These are phyloP conservation scores for Pseudocercospora cruenta DNA, from an alignment of 2,329 filamentous ascomycete species.

Conservation along the genomic window DNA sequence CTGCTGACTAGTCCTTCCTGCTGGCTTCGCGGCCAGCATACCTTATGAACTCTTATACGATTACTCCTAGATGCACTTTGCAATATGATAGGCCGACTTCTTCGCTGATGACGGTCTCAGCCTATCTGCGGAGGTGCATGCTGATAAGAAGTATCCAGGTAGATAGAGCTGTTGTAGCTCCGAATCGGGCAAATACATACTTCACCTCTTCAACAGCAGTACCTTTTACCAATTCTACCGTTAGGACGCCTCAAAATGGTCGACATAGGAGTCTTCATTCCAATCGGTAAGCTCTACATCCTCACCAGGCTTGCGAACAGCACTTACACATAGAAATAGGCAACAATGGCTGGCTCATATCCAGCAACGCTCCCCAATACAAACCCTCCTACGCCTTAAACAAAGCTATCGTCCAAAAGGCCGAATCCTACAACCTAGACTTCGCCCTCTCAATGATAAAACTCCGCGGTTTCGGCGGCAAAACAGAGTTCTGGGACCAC, in stretches of 20 bases:
- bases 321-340: background rate
- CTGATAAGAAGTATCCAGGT: conserved; percentile 1
- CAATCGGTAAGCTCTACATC: background rate
- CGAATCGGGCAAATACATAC: background rate
- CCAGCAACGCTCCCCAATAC: conserved; percentile 21
- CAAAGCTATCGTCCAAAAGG: conserved; percentile 21
- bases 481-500: conserved; percentile 23
- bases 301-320: background rate
- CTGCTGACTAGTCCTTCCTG: background rate
- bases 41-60: background rate
- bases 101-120: background rate
- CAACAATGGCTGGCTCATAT: conserved; percentile 26
- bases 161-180: conserved; percentile 7
- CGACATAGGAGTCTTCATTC: conserved; percentile 25
- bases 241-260: background rate
- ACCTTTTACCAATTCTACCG: background rate
- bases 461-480: conserved; percentile 21
- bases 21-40: background rate
- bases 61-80: background rate
- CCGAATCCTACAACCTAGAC: conserved; percentile 17
- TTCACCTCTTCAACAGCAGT: background rate
- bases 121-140: background rate
- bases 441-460: conserved; percentile 27
- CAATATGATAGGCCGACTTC: background rate
- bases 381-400: conserved; percentile 21